A percentile compares a stretch with the other conserved stretches of the same genome.
These are phyloP conservation scores for Podospora australis DNA, from an alignment of 495 filamentous ascomycete genomes.

Conservation along the genomic window DNA sequence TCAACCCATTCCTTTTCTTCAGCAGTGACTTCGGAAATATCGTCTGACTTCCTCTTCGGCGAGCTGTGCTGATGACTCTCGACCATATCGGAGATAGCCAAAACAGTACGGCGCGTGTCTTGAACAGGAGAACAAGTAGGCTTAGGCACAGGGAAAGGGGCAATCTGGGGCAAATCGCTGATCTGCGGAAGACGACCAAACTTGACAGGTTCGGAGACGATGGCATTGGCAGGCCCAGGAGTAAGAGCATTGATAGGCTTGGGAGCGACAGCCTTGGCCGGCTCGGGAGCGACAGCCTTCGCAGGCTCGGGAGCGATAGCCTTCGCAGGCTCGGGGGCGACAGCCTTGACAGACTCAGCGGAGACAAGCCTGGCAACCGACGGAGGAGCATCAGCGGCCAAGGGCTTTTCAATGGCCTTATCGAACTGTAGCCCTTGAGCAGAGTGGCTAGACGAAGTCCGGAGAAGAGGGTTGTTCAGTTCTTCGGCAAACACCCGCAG, in stretches of 20 bases:
- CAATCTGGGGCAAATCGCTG: too few relatives aligned
- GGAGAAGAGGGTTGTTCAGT: too few relatives aligned
- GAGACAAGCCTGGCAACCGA: not conserved
- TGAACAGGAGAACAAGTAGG: too few relatives aligned
- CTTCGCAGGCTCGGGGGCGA: not conserved
- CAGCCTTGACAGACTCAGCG: not conserved
- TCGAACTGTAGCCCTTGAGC: not conserved
- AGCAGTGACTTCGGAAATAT: constrained; percentile 27
- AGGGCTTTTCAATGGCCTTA: too few relatives aligned
- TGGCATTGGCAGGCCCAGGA: not conserved
- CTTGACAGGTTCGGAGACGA: not conserved
- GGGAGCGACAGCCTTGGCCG: not conserved
- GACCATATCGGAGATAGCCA: not conserved
- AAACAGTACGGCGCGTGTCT: too few relatives aligned
- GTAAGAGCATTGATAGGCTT: not conserved
- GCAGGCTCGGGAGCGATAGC: not conserved
- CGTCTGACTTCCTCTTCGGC: constrained; percentile 30
- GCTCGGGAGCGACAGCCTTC: not conserved
- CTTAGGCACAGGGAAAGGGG: too few relatives aligned
- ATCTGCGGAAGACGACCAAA: too few relatives aligned
- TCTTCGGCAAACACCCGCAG: too few relatives aligned
- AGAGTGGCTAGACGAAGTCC: not conserved
- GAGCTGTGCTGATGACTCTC: not conserved
- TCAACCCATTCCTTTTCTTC: constrained; percentile 24
- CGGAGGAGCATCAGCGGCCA: not conserved